These are phyloP conservation scores for Phytophthora vignae DNA, from an alignment of 352 stramenopile genomes.

Conservation along the genomic window DNA sequence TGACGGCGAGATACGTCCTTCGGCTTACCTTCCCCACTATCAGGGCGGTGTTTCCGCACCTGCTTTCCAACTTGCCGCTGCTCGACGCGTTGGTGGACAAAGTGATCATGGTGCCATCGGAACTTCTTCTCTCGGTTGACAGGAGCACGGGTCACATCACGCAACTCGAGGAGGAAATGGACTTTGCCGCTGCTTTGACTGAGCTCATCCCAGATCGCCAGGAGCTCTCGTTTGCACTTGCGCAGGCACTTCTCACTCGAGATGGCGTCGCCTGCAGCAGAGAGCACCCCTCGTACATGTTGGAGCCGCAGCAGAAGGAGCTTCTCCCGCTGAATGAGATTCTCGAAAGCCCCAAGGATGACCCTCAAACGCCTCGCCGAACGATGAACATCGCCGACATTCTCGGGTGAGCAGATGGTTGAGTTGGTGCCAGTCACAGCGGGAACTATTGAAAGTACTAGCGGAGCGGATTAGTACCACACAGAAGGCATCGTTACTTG, in stretches of 20 bases:
- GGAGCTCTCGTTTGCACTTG: constrained; percentile 1
- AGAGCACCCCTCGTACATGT: not conserved
- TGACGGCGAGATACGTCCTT: constrained; percentile 10
- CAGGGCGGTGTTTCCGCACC: constrained; percentile 9
- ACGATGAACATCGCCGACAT: constrained; percentile 5
- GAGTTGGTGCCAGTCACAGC: not conserved
- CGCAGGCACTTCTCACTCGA: not conserved
- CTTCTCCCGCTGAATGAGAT: not conserved
- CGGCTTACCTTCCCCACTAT: constrained; percentile 8
- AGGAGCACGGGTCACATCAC: constrained; percentile 7
- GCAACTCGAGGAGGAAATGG: constrained; percentile 8
- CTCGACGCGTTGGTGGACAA: constrained; percentile 6
- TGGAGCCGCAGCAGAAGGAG: not conserved
- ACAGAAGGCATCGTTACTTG: not conserved
- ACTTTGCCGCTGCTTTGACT: constrained; percentile 7
- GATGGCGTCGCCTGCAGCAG: not conserved
- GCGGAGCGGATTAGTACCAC: too few relatives aligned
- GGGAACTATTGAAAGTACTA: not conserved
- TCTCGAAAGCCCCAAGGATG: not conserved
- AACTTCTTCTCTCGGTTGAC: constrained; percentile 6
- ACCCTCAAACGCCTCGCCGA: not conserved
- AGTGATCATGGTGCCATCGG: constrained; percentile 17
- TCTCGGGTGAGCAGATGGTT: not conserved
- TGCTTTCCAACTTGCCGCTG: constrained; percentile 8
- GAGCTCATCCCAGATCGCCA: constrained; percentile 10